Conservation (phyloP, 2,329 filamentous ascomycete species). For the Pseudocercospora eumusae region DNA sequence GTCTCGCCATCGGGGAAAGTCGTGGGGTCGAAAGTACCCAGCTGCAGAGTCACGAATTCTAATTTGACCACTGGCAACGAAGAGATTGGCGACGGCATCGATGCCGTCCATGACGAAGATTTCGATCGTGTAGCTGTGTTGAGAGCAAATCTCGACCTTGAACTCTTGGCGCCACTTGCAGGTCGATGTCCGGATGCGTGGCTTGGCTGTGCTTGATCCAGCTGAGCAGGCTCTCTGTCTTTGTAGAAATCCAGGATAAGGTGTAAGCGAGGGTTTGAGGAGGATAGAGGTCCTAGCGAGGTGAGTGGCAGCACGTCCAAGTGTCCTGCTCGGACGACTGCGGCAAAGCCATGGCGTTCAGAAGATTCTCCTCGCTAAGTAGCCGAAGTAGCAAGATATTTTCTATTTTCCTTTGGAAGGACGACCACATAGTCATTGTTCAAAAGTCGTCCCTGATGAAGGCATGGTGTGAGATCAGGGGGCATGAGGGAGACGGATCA, state of each 20-base stretch:
- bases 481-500: background rate
- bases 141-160: background rate
- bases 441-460: background rate
- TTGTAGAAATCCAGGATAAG: background rate
- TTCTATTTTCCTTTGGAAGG: background rate
- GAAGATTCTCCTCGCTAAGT: constrained; percentile 1
- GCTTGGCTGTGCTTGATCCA: constrained; percentile 1
- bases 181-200: background rate
- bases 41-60: constrained; percentile 8
- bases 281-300: background rate
- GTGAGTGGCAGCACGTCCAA: background rate
- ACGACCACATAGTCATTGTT: background rate
- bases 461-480: background rate
- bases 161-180: background rate
- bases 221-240: background rate
- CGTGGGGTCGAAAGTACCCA: constrained; percentile 3
- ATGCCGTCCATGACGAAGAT: background rate
- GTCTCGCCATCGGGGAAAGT: background rate
- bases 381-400: background rate
- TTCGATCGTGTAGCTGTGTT: background rate
- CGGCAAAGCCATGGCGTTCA: background rate
- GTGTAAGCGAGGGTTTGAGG: background rate
- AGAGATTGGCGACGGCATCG: background rate
- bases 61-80: background rate
- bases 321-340: background rate